Evolutionary conservation across 805 yeast species (phyloP).

Genomic region (Lachancea lanzarotensis): DNA sequence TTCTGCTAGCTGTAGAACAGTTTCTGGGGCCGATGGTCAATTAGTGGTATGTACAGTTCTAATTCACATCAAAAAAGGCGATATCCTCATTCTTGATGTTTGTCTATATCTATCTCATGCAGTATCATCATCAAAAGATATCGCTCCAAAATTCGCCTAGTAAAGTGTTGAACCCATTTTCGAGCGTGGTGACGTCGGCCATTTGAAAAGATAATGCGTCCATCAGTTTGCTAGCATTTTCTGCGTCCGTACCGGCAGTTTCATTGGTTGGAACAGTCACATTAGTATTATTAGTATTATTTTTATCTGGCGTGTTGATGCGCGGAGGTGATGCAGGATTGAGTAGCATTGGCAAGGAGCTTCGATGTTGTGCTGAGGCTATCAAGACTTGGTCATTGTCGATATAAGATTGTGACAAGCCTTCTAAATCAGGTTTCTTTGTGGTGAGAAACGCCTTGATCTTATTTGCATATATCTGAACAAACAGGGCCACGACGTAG

Average conservation of each 20-base stretch:
- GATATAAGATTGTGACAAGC: not conserved
- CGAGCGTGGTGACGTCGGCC: slow-evolving; percentile 36
- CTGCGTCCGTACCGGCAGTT: not conserved
- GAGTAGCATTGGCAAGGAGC: slow-evolving; percentile 4
- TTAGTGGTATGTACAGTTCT: slow-evolving; percentile 11
- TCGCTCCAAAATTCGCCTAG: slow-evolving; percentile 74
- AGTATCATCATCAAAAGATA: slow-evolving; percentile 17
- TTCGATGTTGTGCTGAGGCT: slow-evolving; percentile 2
- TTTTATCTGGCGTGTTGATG: not conserved
- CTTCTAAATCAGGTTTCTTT: not conserved
- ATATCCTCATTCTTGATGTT: too few species aligned
- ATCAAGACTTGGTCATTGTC: not conserved
- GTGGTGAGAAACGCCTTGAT: slow-evolving; percentile 27
- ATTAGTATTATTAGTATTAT: not conserved
- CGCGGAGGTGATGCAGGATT: slow-evolving; percentile 6
- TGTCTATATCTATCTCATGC: too few species aligned
- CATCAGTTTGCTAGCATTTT: not conserved
- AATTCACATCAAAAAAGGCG: too few species aligned
- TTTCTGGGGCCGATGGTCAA: slow-evolving; percentile 28
- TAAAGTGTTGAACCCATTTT: slow-evolving; percentile 46
- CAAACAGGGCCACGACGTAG: slow-evolving; percentile 50
- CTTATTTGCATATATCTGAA: slow-evolving; percentile 56
- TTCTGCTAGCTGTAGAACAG: slow-evolving; percentile 24
- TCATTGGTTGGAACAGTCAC: not conserved
- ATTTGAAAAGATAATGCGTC: slow-evolving; percentile 18